Conservation (phyloP, 2,329 filamentous ascomycete genomes). For the Taxawa tesnikishii region DNA sequence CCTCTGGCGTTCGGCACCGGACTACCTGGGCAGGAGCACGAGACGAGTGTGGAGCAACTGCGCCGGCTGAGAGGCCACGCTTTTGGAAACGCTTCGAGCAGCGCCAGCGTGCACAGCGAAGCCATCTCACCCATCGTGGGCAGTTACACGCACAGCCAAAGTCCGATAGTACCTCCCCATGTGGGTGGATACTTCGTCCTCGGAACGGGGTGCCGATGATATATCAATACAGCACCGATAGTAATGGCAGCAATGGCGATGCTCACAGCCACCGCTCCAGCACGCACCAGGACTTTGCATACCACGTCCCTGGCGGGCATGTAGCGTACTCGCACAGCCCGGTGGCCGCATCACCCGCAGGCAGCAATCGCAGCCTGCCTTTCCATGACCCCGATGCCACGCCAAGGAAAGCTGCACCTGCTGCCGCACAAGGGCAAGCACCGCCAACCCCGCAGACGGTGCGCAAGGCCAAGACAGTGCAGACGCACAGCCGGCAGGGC, state of each 20-base stretch:
- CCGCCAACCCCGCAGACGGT: constrained; percentile 12
- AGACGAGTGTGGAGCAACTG: constrained; percentile 16
- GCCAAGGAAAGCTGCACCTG: constrained; percentile 9
- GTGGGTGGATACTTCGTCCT: not conserved
- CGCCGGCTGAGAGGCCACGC: constrained; percentile 37
- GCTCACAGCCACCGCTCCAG: not conserved
- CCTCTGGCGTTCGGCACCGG: not conserved
- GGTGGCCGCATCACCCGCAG: constrained; percentile 4
- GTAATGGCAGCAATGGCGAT: constrained; percentile 4
- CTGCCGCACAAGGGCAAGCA: too few relatives aligned
- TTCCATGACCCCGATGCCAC: constrained; percentile 9
- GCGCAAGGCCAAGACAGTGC: constrained; percentile 1
- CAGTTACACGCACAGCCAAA: too few relatives aligned
- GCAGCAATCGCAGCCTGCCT: constrained; percentile 1
- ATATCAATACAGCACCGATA: constrained; percentile 12
- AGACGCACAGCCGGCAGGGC: constrained; percentile 18
- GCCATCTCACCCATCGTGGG: too few relatives aligned
- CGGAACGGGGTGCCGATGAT: constrained; percentile 12
- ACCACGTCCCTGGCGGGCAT: too few relatives aligned
- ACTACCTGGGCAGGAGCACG: constrained; percentile 10
- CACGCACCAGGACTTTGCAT: too few relatives aligned
- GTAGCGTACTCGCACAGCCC: constrained; percentile 3
- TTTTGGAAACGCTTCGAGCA: constrained; percentile 49
- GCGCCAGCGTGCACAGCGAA: constrained; percentile 55
- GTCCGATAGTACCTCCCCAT: not conserved